These are phyloP conservation scores for Trichoderma citrinoviride DNA, from an alignment of 2,329 filamentous ascomycete species.

Conservation along the genomic window DNA sequence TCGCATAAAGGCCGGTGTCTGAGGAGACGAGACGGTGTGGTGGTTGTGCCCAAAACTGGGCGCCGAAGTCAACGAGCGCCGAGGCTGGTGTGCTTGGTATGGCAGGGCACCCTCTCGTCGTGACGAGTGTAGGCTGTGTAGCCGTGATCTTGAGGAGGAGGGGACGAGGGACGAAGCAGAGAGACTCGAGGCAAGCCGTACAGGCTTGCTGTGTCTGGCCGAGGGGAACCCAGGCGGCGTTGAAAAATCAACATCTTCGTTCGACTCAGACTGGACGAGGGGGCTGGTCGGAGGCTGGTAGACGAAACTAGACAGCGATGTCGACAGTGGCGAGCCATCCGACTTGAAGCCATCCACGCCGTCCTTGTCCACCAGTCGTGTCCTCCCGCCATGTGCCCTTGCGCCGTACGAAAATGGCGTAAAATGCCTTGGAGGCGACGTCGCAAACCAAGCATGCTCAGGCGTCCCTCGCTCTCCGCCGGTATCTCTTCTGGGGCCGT, in stretches of 20 bases:
- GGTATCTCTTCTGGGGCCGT: not conserved
- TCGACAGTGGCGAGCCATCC: constrained; percentile 61
- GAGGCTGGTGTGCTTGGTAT: constrained; percentile 76
- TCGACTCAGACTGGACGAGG: constrained; percentile 82
- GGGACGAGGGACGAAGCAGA: constrained; percentile 42
- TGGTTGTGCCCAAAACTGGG: constrained; percentile 40
- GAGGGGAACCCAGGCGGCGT: constrained; percentile 48
- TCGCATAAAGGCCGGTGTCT: constrained; percentile 43
- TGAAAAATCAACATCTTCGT: constrained; percentile 65
- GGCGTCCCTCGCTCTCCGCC: constrained; percentile 26
- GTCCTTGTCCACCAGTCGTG: constrained; percentile 30
- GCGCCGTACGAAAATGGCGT: constrained; percentile 46
- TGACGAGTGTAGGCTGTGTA: constrained; percentile 30
- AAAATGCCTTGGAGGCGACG: constrained; percentile 55
- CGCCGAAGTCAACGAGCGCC: constrained; percentile 68
- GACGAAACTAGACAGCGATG: constrained; percentile 74
- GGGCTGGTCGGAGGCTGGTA: constrained; percentile 90
- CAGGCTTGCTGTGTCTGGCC: constrained; percentile 37
- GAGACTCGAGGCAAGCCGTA: constrained; percentile 62
- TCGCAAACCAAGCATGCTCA: constrained; percentile 49
- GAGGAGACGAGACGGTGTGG: constrained; percentile 49
- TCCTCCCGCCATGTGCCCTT: constrained; percentile 27
- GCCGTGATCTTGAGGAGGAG: constrained; percentile 36
- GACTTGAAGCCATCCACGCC: constrained; percentile 41
- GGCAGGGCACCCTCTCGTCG: constrained; percentile 61